Conservation (phyloP, 78 protist genomes). For the Planoprotostelium fungivorum region DNA sequence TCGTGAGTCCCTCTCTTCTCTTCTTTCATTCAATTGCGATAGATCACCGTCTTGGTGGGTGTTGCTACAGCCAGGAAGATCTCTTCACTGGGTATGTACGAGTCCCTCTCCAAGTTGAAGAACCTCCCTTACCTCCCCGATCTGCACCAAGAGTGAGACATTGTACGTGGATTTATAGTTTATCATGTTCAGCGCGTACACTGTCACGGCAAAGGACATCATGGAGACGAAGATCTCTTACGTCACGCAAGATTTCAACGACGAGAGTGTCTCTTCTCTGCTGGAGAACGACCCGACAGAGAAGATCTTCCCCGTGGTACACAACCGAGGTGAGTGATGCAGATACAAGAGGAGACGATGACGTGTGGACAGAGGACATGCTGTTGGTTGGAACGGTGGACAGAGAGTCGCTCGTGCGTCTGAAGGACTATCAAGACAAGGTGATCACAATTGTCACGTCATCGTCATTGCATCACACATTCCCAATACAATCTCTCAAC, state of each 20-base stretch:
- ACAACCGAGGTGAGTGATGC: neutral
- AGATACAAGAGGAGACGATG: neutral
- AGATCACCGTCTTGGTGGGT: slow-evolving; percentile 11
- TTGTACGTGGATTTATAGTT: neutral
- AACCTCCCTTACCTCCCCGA: slow-evolving; percentile 12
- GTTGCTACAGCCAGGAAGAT: slow-evolving; percentile 2
- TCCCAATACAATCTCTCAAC: no score
- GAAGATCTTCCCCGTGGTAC: neutral
- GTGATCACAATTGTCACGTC: no score
- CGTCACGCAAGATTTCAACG: neutral
- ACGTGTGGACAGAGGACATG: neutral
- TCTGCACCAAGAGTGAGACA: neutral
- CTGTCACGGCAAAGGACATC: neutral
- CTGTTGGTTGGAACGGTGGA: neutral
- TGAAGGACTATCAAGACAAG: neutral
- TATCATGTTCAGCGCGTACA: neutral
- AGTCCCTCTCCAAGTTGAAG: slow-evolving; percentile 8
- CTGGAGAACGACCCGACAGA: neutral
- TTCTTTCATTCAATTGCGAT: no score
- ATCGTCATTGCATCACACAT: no score
- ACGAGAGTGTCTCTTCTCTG: neutral
- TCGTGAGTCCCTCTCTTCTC: slow-evolving; percentile 28
- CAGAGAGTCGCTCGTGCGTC: neutral
- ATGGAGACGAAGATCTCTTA: neutral
- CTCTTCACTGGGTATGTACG: slow-evolving; percentile 19